phyloP scores from a whole-genome alignment of 352 stramenopile genomes.

The Elongisporangium anandrum region DNA sequence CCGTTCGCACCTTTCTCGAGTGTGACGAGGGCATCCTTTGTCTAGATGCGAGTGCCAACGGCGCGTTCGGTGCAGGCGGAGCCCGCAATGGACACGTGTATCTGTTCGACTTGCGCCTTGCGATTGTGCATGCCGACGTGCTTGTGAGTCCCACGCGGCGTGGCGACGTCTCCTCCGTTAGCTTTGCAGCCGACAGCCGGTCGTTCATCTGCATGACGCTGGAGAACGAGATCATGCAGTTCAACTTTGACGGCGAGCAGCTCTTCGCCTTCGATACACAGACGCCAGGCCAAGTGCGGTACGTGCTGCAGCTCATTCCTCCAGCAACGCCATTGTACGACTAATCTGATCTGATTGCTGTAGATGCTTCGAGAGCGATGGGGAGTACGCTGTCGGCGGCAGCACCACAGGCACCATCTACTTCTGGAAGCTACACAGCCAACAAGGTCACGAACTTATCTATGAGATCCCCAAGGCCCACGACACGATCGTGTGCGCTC shows the following conservation, averaged over 20 bases:
- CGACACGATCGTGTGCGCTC: constrained; percentile 52
- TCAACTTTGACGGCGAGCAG: constrained; percentile 40
- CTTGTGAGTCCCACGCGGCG: constrained; percentile 24
- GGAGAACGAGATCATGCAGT: constrained; percentile 63
- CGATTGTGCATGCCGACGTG: constrained; percentile 21
- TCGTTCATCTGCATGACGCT: constrained; percentile 67
- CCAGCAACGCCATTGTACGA: neutral
- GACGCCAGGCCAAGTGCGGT: constrained; percentile 50
- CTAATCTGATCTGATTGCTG: neutral
- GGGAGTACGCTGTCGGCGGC: constrained; percentile 61
- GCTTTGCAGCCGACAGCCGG: constrained; percentile 42
- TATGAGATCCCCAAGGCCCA: constrained; percentile 61
- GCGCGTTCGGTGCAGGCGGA: constrained; percentile 38
- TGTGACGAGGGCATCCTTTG: constrained; percentile 66
- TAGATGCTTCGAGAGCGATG: constrained; percentile 70
- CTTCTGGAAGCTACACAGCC: constrained; percentile 62
- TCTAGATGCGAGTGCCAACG: constrained; percentile 57
- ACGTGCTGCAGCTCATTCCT: neutral
- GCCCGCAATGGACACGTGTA: constrained; percentile 56
- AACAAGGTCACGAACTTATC: constrained; percentile 35
- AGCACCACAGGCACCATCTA: constrained; percentile 56
- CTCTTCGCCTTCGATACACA: constrained; percentile 47
- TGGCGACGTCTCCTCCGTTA: constrained; percentile 47
- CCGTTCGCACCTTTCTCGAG: constrained; percentile 51
- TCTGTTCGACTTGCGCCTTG: constrained; percentile 33